These are phyloP conservation scores for Phytophthora boehmeriae DNA, from an alignment of 352 stramenopile genomes.

Conservation along the genomic window DNA sequence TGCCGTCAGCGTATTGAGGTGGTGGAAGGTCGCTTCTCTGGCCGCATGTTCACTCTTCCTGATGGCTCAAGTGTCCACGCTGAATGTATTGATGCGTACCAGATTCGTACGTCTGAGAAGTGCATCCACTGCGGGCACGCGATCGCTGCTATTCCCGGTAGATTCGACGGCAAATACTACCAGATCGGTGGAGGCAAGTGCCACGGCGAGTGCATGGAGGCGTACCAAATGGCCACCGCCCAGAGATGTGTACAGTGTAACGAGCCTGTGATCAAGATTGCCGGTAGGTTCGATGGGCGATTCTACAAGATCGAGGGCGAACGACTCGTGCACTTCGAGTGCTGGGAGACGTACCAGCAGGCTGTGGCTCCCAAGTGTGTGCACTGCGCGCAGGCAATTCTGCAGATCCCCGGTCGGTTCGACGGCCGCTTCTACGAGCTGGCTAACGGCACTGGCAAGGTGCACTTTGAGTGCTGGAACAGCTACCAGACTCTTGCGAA, in stretches of 20 bases:
- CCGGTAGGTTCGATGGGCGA: constrained; percentile 74
- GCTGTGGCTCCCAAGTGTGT: constrained; percentile 78
- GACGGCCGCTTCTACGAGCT: constrained; percentile 88
- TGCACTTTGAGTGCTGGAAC: constrained; percentile 90
- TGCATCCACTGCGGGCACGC: constrained; percentile 81
- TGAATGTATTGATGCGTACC: constrained; percentile 88
- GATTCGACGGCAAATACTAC: constrained; percentile 85
- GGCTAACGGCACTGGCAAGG: constrained; percentile 73
- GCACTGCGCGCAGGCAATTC: constrained; percentile 74
- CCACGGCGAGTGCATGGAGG: constrained; percentile 86
- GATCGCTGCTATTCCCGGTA: constrained; percentile 75
- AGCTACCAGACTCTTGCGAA: constrained; percentile 60
- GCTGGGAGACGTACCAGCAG: constrained; percentile 83
- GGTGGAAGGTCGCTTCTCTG: constrained; percentile 75
- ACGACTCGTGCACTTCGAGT: constrained; percentile 85
- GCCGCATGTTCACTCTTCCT: constrained; percentile 78
- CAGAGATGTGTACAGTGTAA: constrained; percentile 76
- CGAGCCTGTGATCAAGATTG: constrained; percentile 72
- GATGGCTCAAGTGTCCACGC: constrained; percentile 80
- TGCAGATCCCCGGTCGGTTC: constrained; percentile 74
- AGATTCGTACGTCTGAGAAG: constrained; percentile 80
- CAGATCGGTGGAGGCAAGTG: constrained; percentile 77
- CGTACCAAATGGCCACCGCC: constrained; percentile 70
- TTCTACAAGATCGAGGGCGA: constrained; percentile 86
- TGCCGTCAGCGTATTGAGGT: constrained; percentile 81